Percentiles rank a stretch among this genome's conserved stretches.
These are phyloP conservation scores for Barnettozyma pratensis DNA, from an alignment of 805 yeast genomes.

Conservation along the genomic window DNA sequence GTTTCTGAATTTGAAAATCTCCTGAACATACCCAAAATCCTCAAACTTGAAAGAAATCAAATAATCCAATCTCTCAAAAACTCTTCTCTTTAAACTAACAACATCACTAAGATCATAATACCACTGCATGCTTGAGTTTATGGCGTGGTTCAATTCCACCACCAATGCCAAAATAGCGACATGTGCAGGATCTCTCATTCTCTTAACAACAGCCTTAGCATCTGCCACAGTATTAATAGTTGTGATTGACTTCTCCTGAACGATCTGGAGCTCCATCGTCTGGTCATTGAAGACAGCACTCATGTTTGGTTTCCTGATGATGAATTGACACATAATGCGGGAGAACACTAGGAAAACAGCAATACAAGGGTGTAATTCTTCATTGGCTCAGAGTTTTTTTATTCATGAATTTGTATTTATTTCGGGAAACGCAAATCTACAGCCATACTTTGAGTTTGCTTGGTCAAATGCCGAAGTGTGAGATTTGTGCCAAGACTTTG, in stretches of 20 bases:
- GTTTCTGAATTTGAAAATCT: neutral
- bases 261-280: neutral
- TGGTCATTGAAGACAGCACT: neutral
- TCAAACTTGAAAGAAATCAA: neutral
- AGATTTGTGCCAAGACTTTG: too few relatives aligned
- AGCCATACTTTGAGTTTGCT: too few relatives aligned
- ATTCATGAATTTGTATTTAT: too few relatives aligned
- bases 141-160: conserved; percentile 1
- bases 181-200: neutral
- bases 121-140: conserved; percentile 3
- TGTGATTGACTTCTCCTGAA: neutral
- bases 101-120: conserved; percentile 1
- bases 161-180: neutral
- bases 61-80: neutral
- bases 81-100: neutral
- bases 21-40: neutral
- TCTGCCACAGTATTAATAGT: neutral
- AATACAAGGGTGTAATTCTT: too few relatives aligned
- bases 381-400: too few relatives aligned
- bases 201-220: neutral
- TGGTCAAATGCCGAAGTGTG: too few relatives aligned
- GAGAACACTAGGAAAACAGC: too few relatives aligned
- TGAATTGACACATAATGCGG: conserved; percentile 1
- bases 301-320: neutral
- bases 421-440: too few relatives aligned